These are phyloP conservation scores for Penicillium roqueforti DNA, from an alignment of 495 filamentous ascomycete genomes.

Conservation along the genomic window DNA sequence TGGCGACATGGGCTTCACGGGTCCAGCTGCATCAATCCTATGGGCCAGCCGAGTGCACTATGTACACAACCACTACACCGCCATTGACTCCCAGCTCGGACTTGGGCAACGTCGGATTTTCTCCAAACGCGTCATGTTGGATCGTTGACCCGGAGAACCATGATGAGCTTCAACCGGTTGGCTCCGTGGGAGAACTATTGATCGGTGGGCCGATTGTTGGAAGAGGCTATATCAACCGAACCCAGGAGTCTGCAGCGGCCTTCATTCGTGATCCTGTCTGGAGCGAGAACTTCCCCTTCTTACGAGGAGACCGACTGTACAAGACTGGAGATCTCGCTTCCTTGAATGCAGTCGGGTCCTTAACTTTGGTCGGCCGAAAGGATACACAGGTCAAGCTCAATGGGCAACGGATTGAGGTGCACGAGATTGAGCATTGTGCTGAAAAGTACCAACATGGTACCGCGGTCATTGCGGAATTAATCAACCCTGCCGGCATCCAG, in stretches of 20 bases:
- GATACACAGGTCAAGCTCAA: conserved; percentile 1
- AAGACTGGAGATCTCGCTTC: conserved; percentile 53
- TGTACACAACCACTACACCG: conserved; percentile 9
- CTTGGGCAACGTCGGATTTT: neutral
- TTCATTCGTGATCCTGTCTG: conserved; percentile 47
- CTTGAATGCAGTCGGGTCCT: conserved; percentile 39
- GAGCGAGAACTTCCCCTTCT: conserved; percentile 27
- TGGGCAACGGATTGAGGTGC: neutral
- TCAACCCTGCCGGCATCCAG: neutral
- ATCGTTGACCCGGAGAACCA: neutral
- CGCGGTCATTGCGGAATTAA: neutral
- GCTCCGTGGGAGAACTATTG: conserved; percentile 48
- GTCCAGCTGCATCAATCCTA: conserved; percentile 21
- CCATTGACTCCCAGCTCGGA: neutral
- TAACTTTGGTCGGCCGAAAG: conserved; percentile 40
- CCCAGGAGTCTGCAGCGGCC: conserved; percentile 33
- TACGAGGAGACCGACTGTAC: conserved; percentile 26
- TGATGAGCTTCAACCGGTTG: conserved; percentile 40
- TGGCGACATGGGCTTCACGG: conserved; percentile 17
- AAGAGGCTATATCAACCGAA: conserved; percentile 42
- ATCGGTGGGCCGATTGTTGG: conserved; percentile 50
- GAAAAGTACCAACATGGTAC: neutral
- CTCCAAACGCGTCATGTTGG: neutral
- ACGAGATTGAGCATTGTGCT: conserved; percentile 1
- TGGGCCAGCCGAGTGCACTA: conserved; percentile 48